phyloP scores from a whole-genome alignment of 169 alveolate species.

The Perkinsus chesapeaki region DNA sequence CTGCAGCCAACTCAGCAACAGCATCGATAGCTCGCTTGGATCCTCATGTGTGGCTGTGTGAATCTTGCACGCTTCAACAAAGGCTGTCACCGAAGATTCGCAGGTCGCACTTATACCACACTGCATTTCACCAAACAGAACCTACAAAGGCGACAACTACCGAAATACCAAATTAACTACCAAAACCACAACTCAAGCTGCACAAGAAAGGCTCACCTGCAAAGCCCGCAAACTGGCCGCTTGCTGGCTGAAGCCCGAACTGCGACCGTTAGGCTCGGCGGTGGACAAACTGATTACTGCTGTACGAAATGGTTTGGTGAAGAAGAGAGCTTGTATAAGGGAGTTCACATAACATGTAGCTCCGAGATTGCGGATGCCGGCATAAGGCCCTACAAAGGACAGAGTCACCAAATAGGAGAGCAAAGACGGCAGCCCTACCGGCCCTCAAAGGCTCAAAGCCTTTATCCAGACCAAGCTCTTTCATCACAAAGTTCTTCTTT shows the following conservation, averaged over 20 bases:
- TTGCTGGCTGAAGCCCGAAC: not conserved
- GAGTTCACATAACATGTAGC: slow-evolving; percentile 85
- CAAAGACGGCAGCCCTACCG: not conserved
- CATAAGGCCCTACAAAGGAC: slow-evolving; percentile 11
- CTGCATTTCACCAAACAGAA: not conserved
- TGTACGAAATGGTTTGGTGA: slow-evolving; percentile 71
- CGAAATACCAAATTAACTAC: not conserved
- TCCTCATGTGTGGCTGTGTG: not conserved
- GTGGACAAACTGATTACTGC: slow-evolving; percentile 4
- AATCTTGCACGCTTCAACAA: not conserved
- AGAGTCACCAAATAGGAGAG: not conserved
- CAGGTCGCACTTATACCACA: not conserved
- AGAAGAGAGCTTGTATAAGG: slow-evolving; percentile 66
- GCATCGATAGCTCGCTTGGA: not conserved
- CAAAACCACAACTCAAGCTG: not conserved
- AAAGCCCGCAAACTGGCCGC: not conserved
- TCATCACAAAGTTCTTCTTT: not conserved
- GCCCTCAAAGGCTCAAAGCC: not conserved
- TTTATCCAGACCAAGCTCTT: not conserved
- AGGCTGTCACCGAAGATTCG: not conserved
- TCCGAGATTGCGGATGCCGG: slow-evolving; percentile 70
- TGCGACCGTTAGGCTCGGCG: not conserved
- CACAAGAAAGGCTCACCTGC: not conserved
- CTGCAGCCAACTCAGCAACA: not conserved
- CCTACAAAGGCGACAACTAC: not conserved